Conservation (phyloP, 78 protist species). For the Dictyostelium purpureum region DNA sequence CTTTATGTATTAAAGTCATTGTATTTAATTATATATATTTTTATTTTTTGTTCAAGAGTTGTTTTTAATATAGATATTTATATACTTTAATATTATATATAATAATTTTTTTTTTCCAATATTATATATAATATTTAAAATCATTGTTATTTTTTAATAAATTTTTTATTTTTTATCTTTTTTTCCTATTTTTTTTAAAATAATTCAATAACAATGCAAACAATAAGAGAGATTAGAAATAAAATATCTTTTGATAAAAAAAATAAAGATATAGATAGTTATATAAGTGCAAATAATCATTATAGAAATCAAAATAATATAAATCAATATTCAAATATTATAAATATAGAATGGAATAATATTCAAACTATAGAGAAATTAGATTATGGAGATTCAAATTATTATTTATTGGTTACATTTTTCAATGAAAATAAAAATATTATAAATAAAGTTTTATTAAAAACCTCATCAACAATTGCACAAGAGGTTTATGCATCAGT, state of each 20-base stretch:
- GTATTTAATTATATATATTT: too few relatives aligned
- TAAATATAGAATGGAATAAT: not conserved
- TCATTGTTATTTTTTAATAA: too few relatives aligned
- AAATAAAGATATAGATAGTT: not conserved
- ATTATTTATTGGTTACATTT: not conserved
- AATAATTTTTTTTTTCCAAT: too few relatives aligned
- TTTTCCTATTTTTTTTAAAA: not conserved
- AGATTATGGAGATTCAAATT: not conserved
- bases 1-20: too few relatives aligned
- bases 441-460: not conserved
- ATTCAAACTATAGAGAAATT: not conserved
- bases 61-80: too few relatives aligned
- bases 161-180: not conserved
- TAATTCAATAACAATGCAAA: not conserved
- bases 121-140: too few relatives aligned
- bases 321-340: not conserved
- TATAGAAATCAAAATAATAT: not conserved
- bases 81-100: too few relatives aligned
- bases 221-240: not conserved
- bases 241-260: not conserved
- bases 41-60: too few relatives aligned
- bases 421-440: not conserved
- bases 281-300: not conserved
- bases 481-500: slow-evolving; percentile 37
- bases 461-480: slow-evolving; percentile 11